These are phyloP conservation scores for Aspergillus proliferans DNA, from an alignment of 2,329 filamentous ascomycete genomes.

Conservation along the genomic window DNA sequence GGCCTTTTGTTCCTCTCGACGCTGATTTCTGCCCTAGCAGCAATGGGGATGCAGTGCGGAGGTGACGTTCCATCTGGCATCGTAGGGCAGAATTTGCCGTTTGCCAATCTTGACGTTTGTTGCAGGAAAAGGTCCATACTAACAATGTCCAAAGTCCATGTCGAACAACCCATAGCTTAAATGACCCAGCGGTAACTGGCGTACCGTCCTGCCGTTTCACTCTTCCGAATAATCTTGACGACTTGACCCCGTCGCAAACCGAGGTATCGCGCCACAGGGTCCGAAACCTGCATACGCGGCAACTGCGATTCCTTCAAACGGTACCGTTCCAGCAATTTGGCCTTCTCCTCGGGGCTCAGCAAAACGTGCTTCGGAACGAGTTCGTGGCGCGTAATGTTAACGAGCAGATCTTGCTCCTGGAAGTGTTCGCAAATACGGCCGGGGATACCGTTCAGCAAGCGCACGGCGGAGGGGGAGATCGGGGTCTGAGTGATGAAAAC, in stretches of 20 bases:
- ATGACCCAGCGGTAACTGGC: conserved; percentile 79
- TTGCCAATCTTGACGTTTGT: too few species aligned
- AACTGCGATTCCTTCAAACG: conserved; percentile 96
- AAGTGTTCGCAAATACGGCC: conserved; percentile 87
- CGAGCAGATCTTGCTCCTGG: conserved; percentile 87
- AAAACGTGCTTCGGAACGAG: conserved; percentile 90
- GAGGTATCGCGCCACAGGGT: conserved; percentile 88
- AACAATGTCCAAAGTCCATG: background rate
- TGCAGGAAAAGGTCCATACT: background rate
- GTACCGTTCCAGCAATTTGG: conserved; percentile 77
- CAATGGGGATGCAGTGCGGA: background rate
- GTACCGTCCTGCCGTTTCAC: conserved; percentile 92
- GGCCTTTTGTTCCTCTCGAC: conserved; percentile 1
- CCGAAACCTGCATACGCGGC: conserved; percentile 81
- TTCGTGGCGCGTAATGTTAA: conserved; percentile 98
- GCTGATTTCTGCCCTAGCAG: background rate
- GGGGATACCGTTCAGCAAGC: conserved; percentile 72
- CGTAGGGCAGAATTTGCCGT: too few species aligned
- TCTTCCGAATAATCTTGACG: conserved; percentile 95
- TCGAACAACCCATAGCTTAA: conserved; percentile 16
- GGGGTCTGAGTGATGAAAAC: conserved; percentile 81
- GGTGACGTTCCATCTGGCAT: too few species aligned
- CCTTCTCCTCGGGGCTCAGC: conserved; percentile 84
- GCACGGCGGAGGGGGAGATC: conserved; percentile 80
- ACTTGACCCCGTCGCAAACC: conserved; percentile 88